Percentiles rank a stretch among this genome's conserved stretches.
Evolutionary conservation across 2,329 filamentous ascomycete genomes (phyloP).

Genomic region (Cladobotryum mycophilum): DNA sequence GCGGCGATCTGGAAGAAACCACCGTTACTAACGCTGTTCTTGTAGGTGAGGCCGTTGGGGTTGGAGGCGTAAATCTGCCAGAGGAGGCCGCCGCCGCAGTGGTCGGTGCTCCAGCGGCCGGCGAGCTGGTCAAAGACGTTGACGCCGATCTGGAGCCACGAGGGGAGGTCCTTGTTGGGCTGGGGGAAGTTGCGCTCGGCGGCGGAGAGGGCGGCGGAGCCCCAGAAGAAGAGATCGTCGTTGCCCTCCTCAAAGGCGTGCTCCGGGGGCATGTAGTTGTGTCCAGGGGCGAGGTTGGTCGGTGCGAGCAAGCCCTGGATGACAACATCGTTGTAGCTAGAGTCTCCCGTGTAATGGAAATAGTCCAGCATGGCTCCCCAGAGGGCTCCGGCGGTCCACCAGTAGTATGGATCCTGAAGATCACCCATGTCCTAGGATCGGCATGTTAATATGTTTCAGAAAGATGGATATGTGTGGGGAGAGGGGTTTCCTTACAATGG

Average conservation of each 20-base stretch:
- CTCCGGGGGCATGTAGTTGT: conserved; percentile 53
- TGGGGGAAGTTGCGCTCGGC: conserved; percentile 63
- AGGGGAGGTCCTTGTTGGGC: conserved; percentile 47
- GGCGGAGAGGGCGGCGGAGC: conserved; percentile 59
- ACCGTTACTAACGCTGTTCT: conserved; percentile 75
- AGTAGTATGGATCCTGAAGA: conserved; percentile 61
- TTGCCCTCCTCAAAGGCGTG: conserved; percentile 61
- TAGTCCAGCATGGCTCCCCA: conserved; percentile 67
- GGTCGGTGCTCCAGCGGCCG: conserved; percentile 60
- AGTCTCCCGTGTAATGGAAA: conserved; percentile 59
- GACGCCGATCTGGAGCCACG: conserved; percentile 60
- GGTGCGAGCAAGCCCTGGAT: conserved; percentile 52
- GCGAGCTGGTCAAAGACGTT: conserved; percentile 69
- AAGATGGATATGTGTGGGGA: neutral
- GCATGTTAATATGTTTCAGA: neutral
- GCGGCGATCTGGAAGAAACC: conserved; percentile 78
- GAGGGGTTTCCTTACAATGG: conserved; percentile 30
- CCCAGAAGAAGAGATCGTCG: conserved; percentile 72
- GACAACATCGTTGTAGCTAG: conserved; percentile 53
- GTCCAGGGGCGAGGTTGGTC: conserved; percentile 47
- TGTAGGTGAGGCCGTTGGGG: conserved; percentile 70
- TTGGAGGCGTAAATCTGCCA: conserved; percentile 81
- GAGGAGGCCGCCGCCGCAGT: conserved; percentile 65
- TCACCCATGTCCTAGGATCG: conserved; percentile 47
- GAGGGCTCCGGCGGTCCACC: conserved; percentile 60